Evolutionary conservation across 2,329 filamentous ascomycete species (phyloP), one percentile per base, ranked within the genome.

Genomic region (Colletotrichum godetiae): DNA sequence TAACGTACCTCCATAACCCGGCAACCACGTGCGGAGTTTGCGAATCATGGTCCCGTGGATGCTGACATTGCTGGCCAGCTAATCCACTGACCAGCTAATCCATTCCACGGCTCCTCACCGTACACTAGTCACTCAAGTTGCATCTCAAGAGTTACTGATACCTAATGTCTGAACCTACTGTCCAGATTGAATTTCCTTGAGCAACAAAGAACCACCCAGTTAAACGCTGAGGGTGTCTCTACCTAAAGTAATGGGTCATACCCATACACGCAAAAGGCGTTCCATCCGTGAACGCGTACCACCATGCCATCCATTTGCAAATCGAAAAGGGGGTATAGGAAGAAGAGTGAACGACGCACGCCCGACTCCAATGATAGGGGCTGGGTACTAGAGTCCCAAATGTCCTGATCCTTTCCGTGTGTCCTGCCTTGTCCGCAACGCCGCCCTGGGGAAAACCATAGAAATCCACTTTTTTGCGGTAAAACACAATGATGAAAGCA

Each of bases 311-410:
- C 69, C 46, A 46, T 35, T 22, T 33, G 6, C 35, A 22, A 56
- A 37, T 35, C 22, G 60, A 27, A 49, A 67, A 46, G 24, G 42
- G 67, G 66, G 69, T 62, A 68, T 67, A 58, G 52, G 42, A 29
- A 55, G 53, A 69, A 46, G 22, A 49, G 22, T 22, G 19, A 49
- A 35, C 31, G 66, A 53, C 31, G n/a, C 22, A 33, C 55, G 66
- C 52, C 55, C 59, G 63, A 70, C 56, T 73, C 67, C 67, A 35
- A 33, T 19, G 22, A 49, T 49, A 7, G 42, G 46, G 35, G 42
- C 37, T 46, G 13, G 53, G 15, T 12, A 49, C 42, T 42, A 31
- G 55, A 63, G 27, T 53, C 67, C 58, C 24, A 24, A 24, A 55
- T 19, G 24, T 49, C 19, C 60, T 42, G 37, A 31, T 61, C 66